These are phyloP conservation scores for Mycena amicta DNA, from an alignment of 768 basidiomycete species.

Conservation along the genomic window DNA sequence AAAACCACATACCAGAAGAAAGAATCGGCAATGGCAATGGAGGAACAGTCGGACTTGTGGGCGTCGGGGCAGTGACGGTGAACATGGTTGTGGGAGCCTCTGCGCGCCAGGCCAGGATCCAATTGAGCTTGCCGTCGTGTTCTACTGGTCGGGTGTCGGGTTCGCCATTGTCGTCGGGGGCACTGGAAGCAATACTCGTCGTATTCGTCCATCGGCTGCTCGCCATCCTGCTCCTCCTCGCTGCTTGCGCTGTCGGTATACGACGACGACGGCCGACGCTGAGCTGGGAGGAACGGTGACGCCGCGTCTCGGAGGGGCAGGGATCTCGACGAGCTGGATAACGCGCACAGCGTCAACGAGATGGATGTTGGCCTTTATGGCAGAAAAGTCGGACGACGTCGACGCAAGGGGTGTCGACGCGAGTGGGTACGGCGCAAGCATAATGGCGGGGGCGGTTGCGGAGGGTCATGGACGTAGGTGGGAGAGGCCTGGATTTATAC, in stretches of 20 bases:
- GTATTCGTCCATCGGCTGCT: too few species aligned
- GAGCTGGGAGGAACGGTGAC: constrained; percentile 40
- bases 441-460: too few species aligned
- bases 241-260: constrained; percentile 6
- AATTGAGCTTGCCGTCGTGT: constrained; percentile 58
- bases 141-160: constrained; percentile 37
- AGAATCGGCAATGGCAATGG: too few species aligned
- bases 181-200: constrained; percentile 37
- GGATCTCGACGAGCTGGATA: constrained; percentile 74
- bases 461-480: too few species aligned
- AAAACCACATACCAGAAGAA: neutral
- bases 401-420: neutral
- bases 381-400: constrained; percentile 24
- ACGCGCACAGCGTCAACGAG: constrained; percentile 54
- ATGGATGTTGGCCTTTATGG: constrained; percentile 35
- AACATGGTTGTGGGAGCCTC: constrained; percentile 40
- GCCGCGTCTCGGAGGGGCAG: constrained; percentile 48
- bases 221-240: neutral
- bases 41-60: too few species aligned
- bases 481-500: too few species aligned
- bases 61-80: neutral
- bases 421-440: neutral
- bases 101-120: constrained; percentile 75
- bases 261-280: constrained; percentile 43
- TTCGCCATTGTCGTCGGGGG: constrained; percentile 35